Conservation (phyloP, 2,329 filamentous ascomycete species). For the Fusarium palustre region DNA sequence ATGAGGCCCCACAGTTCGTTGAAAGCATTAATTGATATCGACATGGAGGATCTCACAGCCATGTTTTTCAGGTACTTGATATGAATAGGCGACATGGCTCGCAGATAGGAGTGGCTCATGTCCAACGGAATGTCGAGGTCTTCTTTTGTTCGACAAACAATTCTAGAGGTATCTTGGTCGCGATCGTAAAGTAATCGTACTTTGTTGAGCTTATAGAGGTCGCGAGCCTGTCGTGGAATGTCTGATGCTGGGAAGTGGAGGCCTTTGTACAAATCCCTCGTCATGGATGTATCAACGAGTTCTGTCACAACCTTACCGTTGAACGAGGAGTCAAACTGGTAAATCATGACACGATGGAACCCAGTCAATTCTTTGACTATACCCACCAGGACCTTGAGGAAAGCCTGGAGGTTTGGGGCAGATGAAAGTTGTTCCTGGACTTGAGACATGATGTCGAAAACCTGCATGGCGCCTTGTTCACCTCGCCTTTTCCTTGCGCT, state of each 20-base stretch:
- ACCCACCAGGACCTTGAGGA: conserved; percentile 84
- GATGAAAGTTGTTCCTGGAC: conserved; percentile 87
- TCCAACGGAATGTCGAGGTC: conserved; percentile 82
- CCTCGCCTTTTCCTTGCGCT: conserved; percentile 80
- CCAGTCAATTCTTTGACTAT: conserved; percentile 91
- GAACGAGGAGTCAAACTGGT: conserved; percentile 85
- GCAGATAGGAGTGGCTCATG: conserved; percentile 84
- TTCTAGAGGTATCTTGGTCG: conserved; percentile 80
- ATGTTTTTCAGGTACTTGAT: conserved; percentile 89
- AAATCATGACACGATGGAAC: conserved; percentile 93
- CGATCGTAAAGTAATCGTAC: conserved; percentile 89
- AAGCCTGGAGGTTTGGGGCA: conserved; percentile 75
- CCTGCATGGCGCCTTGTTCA: conserved; percentile 86
- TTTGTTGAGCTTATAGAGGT: conserved; percentile 92
- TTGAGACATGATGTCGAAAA: conserved; percentile 92
- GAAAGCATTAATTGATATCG: conserved; percentile 90
- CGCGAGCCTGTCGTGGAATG: conserved; percentile 85
- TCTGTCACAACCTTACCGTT: conserved; percentile 92
- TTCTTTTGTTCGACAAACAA: conserved; percentile 81
- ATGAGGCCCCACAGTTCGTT: conserved; percentile 89
- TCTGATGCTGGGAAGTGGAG: conserved; percentile 90
- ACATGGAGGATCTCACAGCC: conserved; percentile 94
- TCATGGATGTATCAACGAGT: conserved; percentile 81
- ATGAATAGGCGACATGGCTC: conserved; percentile 92
- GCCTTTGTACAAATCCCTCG: conserved; percentile 86